Base-by-base conservation (phyloP, 1,139 yeast species). In the Yamadazyma spencermartinsiae region DNA sequence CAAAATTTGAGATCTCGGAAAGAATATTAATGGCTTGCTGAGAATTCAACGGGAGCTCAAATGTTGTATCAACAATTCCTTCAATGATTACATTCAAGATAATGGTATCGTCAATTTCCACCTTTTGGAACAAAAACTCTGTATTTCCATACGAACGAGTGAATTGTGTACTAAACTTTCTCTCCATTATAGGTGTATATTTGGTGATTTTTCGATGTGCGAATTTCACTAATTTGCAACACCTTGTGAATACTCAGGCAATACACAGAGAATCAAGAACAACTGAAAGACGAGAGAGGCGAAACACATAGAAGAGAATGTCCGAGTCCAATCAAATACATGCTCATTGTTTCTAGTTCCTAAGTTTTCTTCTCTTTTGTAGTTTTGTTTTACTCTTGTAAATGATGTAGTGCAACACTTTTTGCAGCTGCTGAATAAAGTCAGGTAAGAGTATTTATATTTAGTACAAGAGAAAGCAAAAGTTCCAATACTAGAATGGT, bases 121-220 rank as follows among this genome's bases (percentile, higher is more conserved):
- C 46, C 40, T 57, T 60, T 42, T 68, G 75, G 51, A 71, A 68
- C 27, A 52, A 48, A 34, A 68, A 55, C 29, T 53, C 57, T 8
- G 46, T 39, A 21, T 47, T 47, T 5, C 44, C 43, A 39, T 52
- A 56, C 14, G 27, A 35, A 2, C 49, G 44, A 3, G 44, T 30
- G 19, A 56, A 43, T 10, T 59, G 44, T 24, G 51, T 52, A 26
- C 52, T 45, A 41, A 60, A 60, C 2, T 14, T 17, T n/a, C 36
- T 44, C 17, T 83, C 85, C 55, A 68, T 78, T 16, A 65, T 81
- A n/a, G n/a, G n/a, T n/a, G n/a, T n/a, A n/a, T n/a, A n/a, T n/a
- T n/a, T n/a, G n/a, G n/a, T n/a, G n/a, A n/a, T n/a, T n/a, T n/a
- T n/a, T n/a, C n/a, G n/a, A n/a, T n/a, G n/a, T n/a, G n/a, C n/a